Evolutionary conservation across 805 yeast genomes (phyloP), one percentile per base, ranked within the genome.

Genomic region (Yarrowia sp.): DNA sequence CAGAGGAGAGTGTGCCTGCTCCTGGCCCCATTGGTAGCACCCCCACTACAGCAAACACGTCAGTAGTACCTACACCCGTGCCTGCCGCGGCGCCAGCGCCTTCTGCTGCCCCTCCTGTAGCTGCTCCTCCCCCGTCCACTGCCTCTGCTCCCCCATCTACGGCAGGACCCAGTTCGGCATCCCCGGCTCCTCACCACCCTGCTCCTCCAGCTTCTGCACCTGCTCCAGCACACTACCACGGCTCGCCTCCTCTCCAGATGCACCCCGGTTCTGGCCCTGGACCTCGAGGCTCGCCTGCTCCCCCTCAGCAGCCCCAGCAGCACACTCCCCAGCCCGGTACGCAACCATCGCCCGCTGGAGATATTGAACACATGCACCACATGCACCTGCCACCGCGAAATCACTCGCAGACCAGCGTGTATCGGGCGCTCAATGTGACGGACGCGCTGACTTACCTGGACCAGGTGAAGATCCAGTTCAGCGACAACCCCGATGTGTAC

Each of bases 391-490:
- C 61, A 14, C 61, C 61, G 26, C 61, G 61, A 54, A 54, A 54
- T 35, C 36, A 52, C 46, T 66, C 80, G 17, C 48, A 43, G 32
- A 64, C 75, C 44, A 68, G 75, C 33, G 73, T 69, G 14, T 77
- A 73, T 67, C 75, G 80, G 17, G 97, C 98, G 1, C 79, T 95
- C 71, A 95, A 95, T 73, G 98, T 95, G 59, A 91, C 90, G 74
- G 99, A 95, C 76, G 99, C 99, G 6, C 80, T 95, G 69, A 86
- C 97, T 10, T 95, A 96, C 73, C 82, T 95, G 70, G 99, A 96
- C 74, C 97, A 92, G 77, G 99, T 95, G 62, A 95, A 95, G 76
- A 83, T 88, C 56, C 98, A 92, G 75, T 95, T 95, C 77, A 88
- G 84, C 75, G 83, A 86, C 69, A 96, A 93, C 77, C 96, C 98